Percentiles rank a stretch among this genome's conserved stretches.
Conservation (phyloP, 192 early-diverging fungal species). For the Haplosporangium gracile region DNA sequence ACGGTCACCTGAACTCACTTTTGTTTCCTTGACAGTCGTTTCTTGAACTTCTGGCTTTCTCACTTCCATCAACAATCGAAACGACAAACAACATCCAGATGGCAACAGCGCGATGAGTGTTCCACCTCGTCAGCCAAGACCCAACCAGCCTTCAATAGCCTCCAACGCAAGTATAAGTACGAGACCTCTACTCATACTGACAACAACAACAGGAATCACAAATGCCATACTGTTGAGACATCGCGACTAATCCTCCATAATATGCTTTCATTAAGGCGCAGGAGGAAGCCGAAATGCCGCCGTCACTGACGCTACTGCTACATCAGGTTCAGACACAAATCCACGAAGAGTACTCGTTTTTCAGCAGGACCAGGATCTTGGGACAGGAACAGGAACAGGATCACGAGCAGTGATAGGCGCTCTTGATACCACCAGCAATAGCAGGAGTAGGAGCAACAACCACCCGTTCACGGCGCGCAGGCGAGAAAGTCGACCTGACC, state of each 20-base stretch:
- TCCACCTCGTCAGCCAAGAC: neutral
- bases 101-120: slow-evolving; percentile 3
- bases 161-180: neutral
- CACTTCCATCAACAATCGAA: neutral
- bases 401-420: no score
- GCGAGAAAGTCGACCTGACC: neutral
- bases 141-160: neutral
- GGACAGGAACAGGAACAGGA: neutral
- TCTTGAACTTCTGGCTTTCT: neutral
- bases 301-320: neutral
- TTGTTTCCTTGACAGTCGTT: no score
- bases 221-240: neutral
- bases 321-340: neutral
- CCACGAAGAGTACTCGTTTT: neutral
- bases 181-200: neutral
- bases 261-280: neutral
- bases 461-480: neutral
- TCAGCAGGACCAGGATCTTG: slow-evolving; percentile 1
- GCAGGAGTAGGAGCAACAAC: neutral
- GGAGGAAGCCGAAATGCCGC: neutral
- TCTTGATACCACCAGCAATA: no score
- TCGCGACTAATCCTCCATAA: neutral
- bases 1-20: no score
- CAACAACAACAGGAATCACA: neutral
- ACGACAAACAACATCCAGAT: neutral